Evolutionary conservation across 2,329 filamentous ascomycete genomes (phyloP).

Genomic region (Cladosporium halotolerans): DNA sequence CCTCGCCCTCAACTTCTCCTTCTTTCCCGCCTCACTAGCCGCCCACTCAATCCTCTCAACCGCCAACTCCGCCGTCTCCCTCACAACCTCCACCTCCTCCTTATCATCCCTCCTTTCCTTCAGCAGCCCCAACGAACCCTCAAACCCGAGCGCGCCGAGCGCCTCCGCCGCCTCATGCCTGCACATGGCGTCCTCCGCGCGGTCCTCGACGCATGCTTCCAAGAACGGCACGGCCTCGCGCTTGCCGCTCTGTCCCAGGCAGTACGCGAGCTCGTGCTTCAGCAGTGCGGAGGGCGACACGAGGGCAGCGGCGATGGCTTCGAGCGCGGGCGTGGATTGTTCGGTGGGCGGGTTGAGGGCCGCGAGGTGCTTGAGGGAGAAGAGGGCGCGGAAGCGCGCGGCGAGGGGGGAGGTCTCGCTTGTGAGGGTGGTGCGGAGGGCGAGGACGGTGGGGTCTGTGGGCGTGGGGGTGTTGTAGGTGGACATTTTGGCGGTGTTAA

Average conservation of each 20-base stretch:
- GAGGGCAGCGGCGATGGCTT: slow-evolving; percentile 85
- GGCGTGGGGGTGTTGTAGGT: slow-evolving; percentile 15
- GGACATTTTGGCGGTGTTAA: slow-evolving; percentile 30
- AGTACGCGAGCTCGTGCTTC: slow-evolving; percentile 97
- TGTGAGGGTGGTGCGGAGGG: slow-evolving; percentile 68
- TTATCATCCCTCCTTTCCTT: slow-evolving; percentile 65
- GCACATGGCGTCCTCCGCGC: slow-evolving; percentile 87
- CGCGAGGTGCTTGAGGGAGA: slow-evolving; percentile 93
- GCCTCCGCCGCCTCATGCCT: slow-evolving; percentile 95
- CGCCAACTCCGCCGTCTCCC: slow-evolving; percentile 94
- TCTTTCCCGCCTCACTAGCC: slow-evolving; percentile 62
- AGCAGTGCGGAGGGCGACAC: slow-evolving; percentile 77
- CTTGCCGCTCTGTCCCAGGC: slow-evolving; percentile 84
- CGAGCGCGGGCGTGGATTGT: slow-evolving; percentile 57
- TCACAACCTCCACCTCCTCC: slow-evolving; percentile 73
- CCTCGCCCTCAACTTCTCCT: slow-evolving; percentile 77
- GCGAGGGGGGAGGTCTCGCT: slow-evolving; percentile 78
- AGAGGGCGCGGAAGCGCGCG: slow-evolving; percentile 88
- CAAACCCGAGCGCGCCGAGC: slow-evolving; percentile 76
- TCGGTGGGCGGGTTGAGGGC: slow-evolving; percentile 54
- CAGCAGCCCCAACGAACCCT: slow-evolving; percentile 66
- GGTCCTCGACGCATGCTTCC: slow-evolving; percentile 66
- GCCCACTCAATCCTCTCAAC: slow-evolving; percentile 93
- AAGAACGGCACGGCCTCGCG: slow-evolving; percentile 66
- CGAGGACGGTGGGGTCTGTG: slow-evolving; percentile 46